A percentile compares a stretch with the other conserved stretches of the same genome.
These are phyloP conservation scores for Baorangia bicolor DNA, from an alignment of 768 basidiomycete genomes.

Conservation along the genomic window DNA sequence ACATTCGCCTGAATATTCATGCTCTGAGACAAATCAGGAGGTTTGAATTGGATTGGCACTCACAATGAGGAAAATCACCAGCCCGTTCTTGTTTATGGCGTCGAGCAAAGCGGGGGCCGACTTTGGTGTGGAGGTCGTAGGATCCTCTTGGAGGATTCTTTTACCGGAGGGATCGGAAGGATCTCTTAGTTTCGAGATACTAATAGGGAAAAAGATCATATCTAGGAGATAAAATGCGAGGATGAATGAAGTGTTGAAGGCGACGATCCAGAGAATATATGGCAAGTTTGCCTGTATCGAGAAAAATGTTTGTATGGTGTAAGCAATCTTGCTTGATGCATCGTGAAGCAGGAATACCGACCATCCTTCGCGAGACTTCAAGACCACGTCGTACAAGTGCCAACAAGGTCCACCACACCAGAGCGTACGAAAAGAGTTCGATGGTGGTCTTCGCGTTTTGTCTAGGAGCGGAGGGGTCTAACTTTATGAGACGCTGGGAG, in stretches of 20 bases:
- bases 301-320: not conserved
- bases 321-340: not conserved
- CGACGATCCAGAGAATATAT: slow-evolving; percentile 87
- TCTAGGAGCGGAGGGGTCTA: slow-evolving; percentile 38
- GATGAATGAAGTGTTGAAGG: slow-evolving; percentile 85
- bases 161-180: slow-evolving; percentile 23
- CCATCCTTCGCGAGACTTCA: slow-evolving; percentile 60
- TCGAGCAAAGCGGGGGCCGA: slow-evolving; percentile 58
- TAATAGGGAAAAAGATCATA: slow-evolving; percentile 59
- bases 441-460: slow-evolving; percentile 73
- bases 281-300: slow-evolving; percentile 74
- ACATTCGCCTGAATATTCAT: slow-evolving; percentile 69
- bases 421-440: slow-evolving; percentile 72
- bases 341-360: slow-evolving; percentile 33
- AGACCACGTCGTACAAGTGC: slow-evolving; percentile 34
- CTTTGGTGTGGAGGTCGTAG: slow-evolving; percentile 13
- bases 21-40: not conserved
- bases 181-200: slow-evolving; percentile 29
- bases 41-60: slow-evolving; percentile 29
- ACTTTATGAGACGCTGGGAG: not conserved
- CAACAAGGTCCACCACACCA: slow-evolving; percentile 75
- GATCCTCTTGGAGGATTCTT: slow-evolving; percentile 27
- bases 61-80: slow-evolving; percentile 80
- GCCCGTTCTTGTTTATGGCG: slow-evolving; percentile 79
- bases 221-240: slow-evolving; percentile 80